Conservation (phyloP, 148 eudicot species). For the Rhododendron williamsianum region DNA sequence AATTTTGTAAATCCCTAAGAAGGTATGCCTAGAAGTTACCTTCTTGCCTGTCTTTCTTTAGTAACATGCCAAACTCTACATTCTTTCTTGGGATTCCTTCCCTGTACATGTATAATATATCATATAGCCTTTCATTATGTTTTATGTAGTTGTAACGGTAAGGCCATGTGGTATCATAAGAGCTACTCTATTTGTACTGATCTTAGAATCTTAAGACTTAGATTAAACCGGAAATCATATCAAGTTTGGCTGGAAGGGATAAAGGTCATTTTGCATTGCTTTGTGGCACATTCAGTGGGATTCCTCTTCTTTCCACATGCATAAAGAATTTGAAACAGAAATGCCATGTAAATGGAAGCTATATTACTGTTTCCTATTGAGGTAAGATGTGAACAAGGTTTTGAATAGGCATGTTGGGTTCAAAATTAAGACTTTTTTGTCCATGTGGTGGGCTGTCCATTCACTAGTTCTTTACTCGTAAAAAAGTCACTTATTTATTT, state of each 20-base stretch:
- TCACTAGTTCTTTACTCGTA: slow-evolving; percentile 16
- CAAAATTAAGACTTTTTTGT: slow-evolving; percentile 25
- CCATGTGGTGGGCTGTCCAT: slow-evolving; percentile 18
- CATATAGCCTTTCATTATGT: background rate
- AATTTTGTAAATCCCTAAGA: slow-evolving; percentile 39
- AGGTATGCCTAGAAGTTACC: slow-evolving; percentile 24
- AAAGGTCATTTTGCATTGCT: background rate
- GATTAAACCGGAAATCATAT: background rate
- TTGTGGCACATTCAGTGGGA: background rate
- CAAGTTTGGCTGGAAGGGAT: slow-evolving; percentile 1
- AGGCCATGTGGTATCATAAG: background rate
- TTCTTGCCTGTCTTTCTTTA: slow-evolving; percentile 28
- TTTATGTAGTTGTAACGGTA: background rate
- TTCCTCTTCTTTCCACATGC: background rate
- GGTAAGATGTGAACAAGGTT: slow-evolving; percentile 10
- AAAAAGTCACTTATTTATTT: slow-evolving; percentile 16
- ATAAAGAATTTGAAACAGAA: background rate
- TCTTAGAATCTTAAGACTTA: background rate
- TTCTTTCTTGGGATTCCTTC: slow-evolving; percentile 48
- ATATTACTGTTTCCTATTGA: background rate
- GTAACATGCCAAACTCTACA: slow-evolving; percentile 41
- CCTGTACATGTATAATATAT: slow-evolving; percentile 11
- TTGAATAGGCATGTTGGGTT: slow-evolving; percentile 14
- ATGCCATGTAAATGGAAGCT: background rate
- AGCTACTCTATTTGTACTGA: background rate